Conservation (phyloP, 2,329 filamentous ascomycete genomes). For the Tolypocladium inflatum region DNA sequence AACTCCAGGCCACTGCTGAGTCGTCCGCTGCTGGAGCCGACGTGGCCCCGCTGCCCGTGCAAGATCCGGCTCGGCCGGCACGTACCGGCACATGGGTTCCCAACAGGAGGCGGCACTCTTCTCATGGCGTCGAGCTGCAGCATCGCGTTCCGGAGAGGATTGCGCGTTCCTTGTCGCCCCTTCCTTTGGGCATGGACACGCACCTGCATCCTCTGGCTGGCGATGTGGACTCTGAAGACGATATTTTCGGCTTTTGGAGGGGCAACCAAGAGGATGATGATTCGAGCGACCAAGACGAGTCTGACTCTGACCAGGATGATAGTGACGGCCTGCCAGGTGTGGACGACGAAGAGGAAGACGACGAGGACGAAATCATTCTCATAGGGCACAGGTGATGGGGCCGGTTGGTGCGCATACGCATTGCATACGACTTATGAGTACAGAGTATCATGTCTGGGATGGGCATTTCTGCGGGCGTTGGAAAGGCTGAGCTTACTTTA, state of each 20-base stretch:
- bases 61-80: slow-evolving; percentile 11
- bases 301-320: slow-evolving; percentile 30
- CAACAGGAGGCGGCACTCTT: slow-evolving; percentile 29
- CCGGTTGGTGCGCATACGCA: background rate
- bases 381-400: slow-evolving; percentile 36
- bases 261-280: slow-evolving; percentile 36
- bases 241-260: slow-evolving; percentile 50
- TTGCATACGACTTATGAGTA: background rate
- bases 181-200: slow-evolving; percentile 15
- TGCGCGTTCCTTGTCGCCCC: slow-evolving; percentile 35
- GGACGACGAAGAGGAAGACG: slow-evolving; percentile 40
- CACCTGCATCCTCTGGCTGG: slow-evolving; percentile 15
- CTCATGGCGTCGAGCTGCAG: slow-evolving; percentile 23
- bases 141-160: slow-evolving; percentile 27
- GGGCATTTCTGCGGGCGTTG: background rate
- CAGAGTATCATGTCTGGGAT: background rate
- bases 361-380: slow-evolving; percentile 40
- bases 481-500: background rate
- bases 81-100: slow-evolving; percentile 5
- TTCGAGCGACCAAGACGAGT: slow-evolving; percentile 38
- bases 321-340: slow-evolving; percentile 20
- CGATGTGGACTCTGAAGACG: slow-evolving; percentile 40
- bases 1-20: slow-evolving; percentile 16
- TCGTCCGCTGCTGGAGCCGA: slow-evolving; percentile 5
- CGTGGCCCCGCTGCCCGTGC: background rate